These are phyloP conservation scores for Sporothrix brasiliensis DNA, from an alignment of 2,329 filamentous ascomycete genomes.

Conservation along the genomic window DNA sequence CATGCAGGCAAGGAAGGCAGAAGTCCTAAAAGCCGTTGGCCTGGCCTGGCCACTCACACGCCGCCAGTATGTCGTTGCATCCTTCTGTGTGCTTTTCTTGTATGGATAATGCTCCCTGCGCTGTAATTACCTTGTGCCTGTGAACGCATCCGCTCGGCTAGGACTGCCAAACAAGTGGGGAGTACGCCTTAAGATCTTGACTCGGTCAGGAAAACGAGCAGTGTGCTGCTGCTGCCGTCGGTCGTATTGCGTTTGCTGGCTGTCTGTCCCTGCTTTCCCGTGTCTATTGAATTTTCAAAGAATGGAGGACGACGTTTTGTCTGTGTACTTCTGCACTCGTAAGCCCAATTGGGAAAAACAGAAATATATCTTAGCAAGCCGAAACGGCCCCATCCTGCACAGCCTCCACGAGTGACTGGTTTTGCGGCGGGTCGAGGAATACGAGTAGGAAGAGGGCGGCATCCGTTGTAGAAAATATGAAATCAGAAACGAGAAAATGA, in stretches of 20 bases:
- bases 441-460: conserved; percentile 15
- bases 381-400: background rate
- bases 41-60: background rate
- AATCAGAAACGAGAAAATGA: too few species aligned
- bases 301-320: too few species aligned
- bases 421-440: background rate
- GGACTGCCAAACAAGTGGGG: background rate
- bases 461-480: background rate
- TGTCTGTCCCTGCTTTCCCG: background rate
- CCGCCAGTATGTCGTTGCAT: conserved; percentile 2
- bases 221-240: background rate
- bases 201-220: background rate
- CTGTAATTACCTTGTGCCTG: too few species aligned
- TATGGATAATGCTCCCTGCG: too few species aligned
- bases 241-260: background rate
- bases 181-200: background rate
- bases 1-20: background rate
- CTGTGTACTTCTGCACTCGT: too few species aligned
- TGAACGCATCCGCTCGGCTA: too few species aligned
- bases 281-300: too few species aligned
- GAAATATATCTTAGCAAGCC: background rate
- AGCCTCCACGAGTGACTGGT: background rate
- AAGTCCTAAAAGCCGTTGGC: too few species aligned
- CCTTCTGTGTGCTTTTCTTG: too few species aligned
- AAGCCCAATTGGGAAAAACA: background rate